Base-by-base conservation (phyloP, 169 alveolate species). In the Plasmodium sp. region DNA sequence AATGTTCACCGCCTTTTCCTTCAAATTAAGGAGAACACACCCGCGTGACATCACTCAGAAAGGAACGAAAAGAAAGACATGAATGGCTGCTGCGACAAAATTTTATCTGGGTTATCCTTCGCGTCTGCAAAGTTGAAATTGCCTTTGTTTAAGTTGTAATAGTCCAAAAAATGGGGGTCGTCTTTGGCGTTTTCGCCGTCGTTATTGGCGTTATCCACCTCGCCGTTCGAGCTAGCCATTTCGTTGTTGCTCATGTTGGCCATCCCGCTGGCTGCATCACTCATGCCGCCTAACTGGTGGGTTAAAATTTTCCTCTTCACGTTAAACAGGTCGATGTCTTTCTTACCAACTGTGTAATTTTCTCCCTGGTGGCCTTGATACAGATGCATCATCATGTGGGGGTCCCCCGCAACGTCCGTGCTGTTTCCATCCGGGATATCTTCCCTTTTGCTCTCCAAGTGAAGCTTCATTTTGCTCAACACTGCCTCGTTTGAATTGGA, bases 31-130 rank as follows among this genome's bases (percentile, higher is more conserved):
- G 10, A 2, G 27, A n/a, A 62, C 9, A 36, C 14, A 27, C 18
- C 31, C 75, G 4, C n/a, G 0, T 3, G 3, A 22, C 18, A 62
- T 62, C 45, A 85, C 39, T 85, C 93, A 9, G 93, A 85, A 45
- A 85, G 67, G 27, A 85, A 85, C 4, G 93, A 74, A 48, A 85
- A 85, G 71, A 85, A 85, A 45, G 93, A 85, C n/a, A 85, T 41
- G 54, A 85, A 67, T 5, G 84, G 93, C 56, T 85, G 93, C n/a
- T 85, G 93, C 58, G 93, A 27, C 10, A 84, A 41, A 48, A 75
- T 22, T 75, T 85, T 85, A 51, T 85, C 93, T 2, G 71, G 14
- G 33, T 34, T 75, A 34, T 85, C 93, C 3, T 85, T 85, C 33
- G 48, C n/a, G 7, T 85, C 85, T 51, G 71, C 27, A 56, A 31